These are phyloP conservation scores for Miscanthus lutarioriparius DNA, from an alignment of 176 grass and related monocot species.

Conservation along the genomic window DNA sequence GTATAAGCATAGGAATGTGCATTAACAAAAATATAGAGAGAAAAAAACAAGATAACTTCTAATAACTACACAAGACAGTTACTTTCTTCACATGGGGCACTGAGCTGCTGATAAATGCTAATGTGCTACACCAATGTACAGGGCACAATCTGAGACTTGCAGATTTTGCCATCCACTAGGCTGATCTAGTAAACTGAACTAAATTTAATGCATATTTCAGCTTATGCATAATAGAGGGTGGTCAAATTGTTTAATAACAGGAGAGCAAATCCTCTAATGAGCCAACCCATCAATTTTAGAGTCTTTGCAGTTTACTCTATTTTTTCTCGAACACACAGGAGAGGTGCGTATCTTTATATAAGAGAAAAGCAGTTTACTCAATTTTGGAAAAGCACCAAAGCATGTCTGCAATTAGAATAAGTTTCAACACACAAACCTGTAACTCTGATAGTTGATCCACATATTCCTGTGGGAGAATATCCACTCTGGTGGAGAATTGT, in stretches of 20 bases:
- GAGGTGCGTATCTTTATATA: neutral
- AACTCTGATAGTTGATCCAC: constrained; percentile 96
- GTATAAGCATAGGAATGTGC: neutral
- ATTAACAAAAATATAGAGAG: neutral
- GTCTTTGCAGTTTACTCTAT: neutral
- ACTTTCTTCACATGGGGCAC: neutral
- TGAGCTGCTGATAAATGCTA: constrained; percentile 1
- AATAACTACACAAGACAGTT: neutral
- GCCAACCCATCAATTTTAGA: neutral
- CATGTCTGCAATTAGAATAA: neutral
- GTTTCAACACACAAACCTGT: constrained; percentile 61
- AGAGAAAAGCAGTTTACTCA: neutral
- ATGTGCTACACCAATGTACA: neutral
- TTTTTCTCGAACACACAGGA: neutral
- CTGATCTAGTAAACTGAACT: constrained; percentile 23
- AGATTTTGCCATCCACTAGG: neutral
- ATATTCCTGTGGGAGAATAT: constrained; percentile 98
- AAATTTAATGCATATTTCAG: constrained; percentile 5
- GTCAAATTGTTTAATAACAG: neutral
- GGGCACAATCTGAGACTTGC: neutral
- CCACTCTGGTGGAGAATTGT: constrained; percentile 96
- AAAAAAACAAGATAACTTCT: neutral
- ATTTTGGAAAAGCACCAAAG: constrained; percentile 7
- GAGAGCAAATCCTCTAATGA: constrained; percentile 22
- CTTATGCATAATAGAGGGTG: neutral